Evolutionary conservation across 1,139 yeast species (phyloP), one percentile per base, ranked within the genome.

Genomic region (Yamadazyma taylorii): DNA sequence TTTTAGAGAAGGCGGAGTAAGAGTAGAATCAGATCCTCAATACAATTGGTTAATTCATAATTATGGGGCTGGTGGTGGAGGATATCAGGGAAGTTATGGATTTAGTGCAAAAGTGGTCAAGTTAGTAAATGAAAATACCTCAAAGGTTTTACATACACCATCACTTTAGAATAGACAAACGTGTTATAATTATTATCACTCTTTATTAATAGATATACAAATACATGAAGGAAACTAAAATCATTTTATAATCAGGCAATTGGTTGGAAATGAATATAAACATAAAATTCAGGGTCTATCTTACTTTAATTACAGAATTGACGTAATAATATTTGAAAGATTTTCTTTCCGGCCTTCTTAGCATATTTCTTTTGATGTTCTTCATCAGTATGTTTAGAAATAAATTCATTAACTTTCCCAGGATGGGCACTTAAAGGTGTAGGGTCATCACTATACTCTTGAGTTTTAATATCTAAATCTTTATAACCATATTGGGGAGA

Each of bases 41-140:
- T 48, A 57, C 23, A 39, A 43, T 1, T 68, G 72, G 65, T 54
- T 75, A 27, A 54, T 75, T 21, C 80, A 75, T 48, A 69, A 66
- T 46, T 75, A 75, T 45, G 80, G 80, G 4, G 70, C 73, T 17
- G 80, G 78, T 5, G 78, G 76, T 7, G 77, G 78, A 7, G 80
- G 81, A 1, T 75, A 69, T 53, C 81, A 75, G 47, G 69, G 74
- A 7, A 69, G 75, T 41, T 69, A 60, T 42, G 78, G 78, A 2
- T 56, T 65, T 39, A 59, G 66, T 24, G 45, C 39, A 10, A 48
- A 54, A 39, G 64, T 66, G 2, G 62, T 65, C 4, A 38, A 26
- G 16, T 15, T 46, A 5, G 43, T 44, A 21, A 19, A 34, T 14
- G 17, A 16, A 28, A 16, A n/a, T 6, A 34, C 19, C 11, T 22